Evolutionary conservation across 2,329 filamentous ascomycete genomes (phyloP).

Genomic region (Fusarium begoniae): DNA sequence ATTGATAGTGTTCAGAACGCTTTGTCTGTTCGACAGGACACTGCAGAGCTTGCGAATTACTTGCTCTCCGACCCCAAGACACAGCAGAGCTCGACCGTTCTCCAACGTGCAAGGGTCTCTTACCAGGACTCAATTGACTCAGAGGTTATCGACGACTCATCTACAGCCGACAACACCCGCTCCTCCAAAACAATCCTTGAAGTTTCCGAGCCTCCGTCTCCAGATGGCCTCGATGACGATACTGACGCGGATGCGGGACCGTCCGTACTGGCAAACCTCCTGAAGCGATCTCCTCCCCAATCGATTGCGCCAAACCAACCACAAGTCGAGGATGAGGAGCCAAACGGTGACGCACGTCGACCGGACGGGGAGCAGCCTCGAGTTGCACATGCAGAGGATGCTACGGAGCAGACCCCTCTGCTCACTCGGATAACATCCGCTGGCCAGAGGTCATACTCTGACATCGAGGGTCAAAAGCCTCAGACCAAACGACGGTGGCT

Average conservation of each 20-base stretch:
- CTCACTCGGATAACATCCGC: slow-evolving; percentile 48
- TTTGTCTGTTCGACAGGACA: slow-evolving; percentile 83
- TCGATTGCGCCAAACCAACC: slow-evolving; percentile 39
- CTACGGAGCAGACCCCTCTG: slow-evolving; percentile 60
- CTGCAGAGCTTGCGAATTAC: slow-evolving; percentile 85
- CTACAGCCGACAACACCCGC: slow-evolving; percentile 37
- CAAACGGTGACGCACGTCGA: slow-evolving; percentile 13
- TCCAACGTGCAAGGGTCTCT: slow-evolving; percentile 49
- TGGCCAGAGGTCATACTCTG: slow-evolving; percentile 47
- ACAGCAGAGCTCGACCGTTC: slow-evolving; percentile 56
- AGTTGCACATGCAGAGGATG: slow-evolving; percentile 21
- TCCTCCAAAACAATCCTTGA: slow-evolving; percentile 66
- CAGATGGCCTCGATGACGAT: slow-evolving; percentile 31
- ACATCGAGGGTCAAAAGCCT: slow-evolving; percentile 63
- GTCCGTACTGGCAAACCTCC: slow-evolving; percentile 60
- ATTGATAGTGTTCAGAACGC: slow-evolving; percentile 79
- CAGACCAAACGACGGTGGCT: slow-evolving; percentile 47
- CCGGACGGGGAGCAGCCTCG: slow-evolving; percentile 14
- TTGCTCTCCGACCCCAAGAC: slow-evolving; percentile 73
- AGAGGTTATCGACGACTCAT: slow-evolving; percentile 35
- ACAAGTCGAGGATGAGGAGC: slow-evolving; percentile 15
- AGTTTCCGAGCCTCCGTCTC: slow-evolving; percentile 60
- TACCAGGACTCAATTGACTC: slow-evolving; percentile 41
- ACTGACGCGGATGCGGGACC: slow-evolving; percentile 41
- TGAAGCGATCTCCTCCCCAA: slow-evolving; percentile 59